These are phyloP conservation scores for Neonectria faginata DNA, from an alignment of 2,329 filamentous ascomycete species.

Conservation along the genomic window DNA sequence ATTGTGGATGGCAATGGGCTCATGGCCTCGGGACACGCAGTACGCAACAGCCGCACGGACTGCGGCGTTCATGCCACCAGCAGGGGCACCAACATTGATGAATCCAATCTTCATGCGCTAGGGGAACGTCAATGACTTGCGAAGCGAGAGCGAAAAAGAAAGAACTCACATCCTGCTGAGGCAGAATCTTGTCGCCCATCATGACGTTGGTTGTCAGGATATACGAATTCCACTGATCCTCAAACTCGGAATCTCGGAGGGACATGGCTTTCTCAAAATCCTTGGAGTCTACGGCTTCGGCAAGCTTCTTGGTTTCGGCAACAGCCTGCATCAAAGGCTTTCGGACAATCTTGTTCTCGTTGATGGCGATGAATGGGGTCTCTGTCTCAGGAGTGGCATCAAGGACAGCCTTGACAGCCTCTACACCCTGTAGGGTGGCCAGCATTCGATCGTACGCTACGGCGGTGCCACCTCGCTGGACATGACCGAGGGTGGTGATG, in stretches of 20 bases:
- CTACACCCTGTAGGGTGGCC: constrained; percentile 90
- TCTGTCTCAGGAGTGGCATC: constrained; percentile 90
- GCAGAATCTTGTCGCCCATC: constrained; percentile 74
- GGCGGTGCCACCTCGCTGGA: constrained; percentile 93
- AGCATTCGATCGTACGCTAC: constrained; percentile 96
- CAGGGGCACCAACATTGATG: constrained; percentile 95
- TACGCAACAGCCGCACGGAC: constrained; percentile 94
- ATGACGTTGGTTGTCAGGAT: constrained; percentile 89
- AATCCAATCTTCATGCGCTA: constrained; percentile 93
- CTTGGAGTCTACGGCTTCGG: constrained; percentile 82
- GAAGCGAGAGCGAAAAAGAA: not conserved
- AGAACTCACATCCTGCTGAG: constrained; percentile 73
- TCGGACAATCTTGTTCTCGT: constrained; percentile 96
- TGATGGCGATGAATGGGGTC: constrained; percentile 95
- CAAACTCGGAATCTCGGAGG: constrained; percentile 91
- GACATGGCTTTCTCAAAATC: constrained; percentile 90
- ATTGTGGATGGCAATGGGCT: constrained; percentile 92
- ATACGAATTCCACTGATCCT: constrained; percentile 91
- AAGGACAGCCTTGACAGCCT: constrained; percentile 91
- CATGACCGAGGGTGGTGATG: constrained; percentile 94
- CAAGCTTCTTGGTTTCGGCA: constrained; percentile 84
- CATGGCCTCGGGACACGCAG: constrained; percentile 91
- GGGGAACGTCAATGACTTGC: constrained; percentile 45
- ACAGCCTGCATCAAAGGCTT: constrained; percentile 93
- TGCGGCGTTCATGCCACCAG: constrained; percentile 98